Base-by-base conservation (phyloP, 108 stramenopile genomes). In the Nannochloropsis salina region DNA sequence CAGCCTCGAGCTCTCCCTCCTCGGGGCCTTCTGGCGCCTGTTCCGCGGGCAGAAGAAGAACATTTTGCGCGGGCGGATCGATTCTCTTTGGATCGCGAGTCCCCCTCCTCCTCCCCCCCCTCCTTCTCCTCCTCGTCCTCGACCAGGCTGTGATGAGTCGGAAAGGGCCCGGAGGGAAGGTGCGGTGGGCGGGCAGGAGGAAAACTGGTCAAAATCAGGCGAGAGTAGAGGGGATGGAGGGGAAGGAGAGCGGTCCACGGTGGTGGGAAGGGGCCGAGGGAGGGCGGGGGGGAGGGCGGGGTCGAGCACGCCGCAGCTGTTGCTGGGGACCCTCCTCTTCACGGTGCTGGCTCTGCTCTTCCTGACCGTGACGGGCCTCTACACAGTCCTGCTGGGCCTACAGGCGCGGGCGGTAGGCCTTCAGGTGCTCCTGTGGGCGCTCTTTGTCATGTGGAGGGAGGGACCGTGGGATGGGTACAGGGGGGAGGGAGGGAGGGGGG, bases 251-350 rank as follows among this genome's bases (percentile, higher is more conserved):
- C 20, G 20, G n/a, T 20, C 15, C 20, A 74, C 61, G 61, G n/a
- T 20, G 61, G n/a, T 74, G 61, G n/a, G 61, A n/a, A 4, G 1
- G n/a, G 61, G 61, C 2, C 15, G 61, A n/a, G n/a, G n/a, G n/a
- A 74, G 61, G 2, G 61, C 61, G 61, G 61, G 61, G n/a, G 61
- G 61, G 61, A 74, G 61, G 61, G 61, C 15, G 61, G 61, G 61
- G 61, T 74, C 15, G 20, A 2, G 61, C 61, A 74, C 61, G 15
- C 61, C 61, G 2, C 61, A 74, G 61, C 61, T 74, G 61, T 74
- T 74, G 61, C 61, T 74, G 15, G 61, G 61, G 20, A 74, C 61
- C 20, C 61, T 74, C 2, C 1, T 74, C 2, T 74, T 74, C 61
- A 74, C 61, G n/a, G n/a, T 74, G 15, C 15, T 74, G 1, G n/a